Evolutionary conservation across 441 rosid species (phyloP).

Genomic region (Syzygium malaccense): DNA sequence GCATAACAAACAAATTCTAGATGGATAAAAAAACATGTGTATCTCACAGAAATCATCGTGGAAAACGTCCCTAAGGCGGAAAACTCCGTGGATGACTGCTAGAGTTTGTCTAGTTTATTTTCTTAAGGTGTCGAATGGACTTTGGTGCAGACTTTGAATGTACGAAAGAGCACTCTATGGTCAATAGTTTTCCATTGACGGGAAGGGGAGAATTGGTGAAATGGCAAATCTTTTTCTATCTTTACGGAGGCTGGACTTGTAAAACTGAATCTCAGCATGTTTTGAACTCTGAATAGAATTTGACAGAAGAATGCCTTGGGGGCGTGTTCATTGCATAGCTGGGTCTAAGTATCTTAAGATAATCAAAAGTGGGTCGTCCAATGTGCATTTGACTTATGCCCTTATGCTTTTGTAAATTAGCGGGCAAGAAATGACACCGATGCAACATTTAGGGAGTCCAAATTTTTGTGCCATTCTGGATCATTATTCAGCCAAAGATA

Average conservation of each 20-base stretch:
- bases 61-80: not conserved
- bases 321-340: not conserved
- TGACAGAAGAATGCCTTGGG: not conserved
- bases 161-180: not conserved
- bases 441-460: not conserved
- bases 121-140: not conserved
- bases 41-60: not conserved
- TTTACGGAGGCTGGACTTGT: not conserved
- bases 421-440: not conserved
- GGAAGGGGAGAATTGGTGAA: not conserved
- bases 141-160: not conserved
- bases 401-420: not conserved
- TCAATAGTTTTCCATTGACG: not conserved
- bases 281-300: not conserved
- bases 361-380: not conserved
- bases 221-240: not conserved
- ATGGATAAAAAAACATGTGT: not conserved
- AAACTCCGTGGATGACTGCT: not conserved
- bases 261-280: not conserved
- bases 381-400: not conserved
- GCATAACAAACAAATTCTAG: too few species aligned
- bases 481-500: not conserved
- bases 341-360: not conserved
- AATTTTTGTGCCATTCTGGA: not conserved
- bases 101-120: not conserved